Conservation (phyloP, 306 rosid genomes). For the Pueraria montana region DNA sequence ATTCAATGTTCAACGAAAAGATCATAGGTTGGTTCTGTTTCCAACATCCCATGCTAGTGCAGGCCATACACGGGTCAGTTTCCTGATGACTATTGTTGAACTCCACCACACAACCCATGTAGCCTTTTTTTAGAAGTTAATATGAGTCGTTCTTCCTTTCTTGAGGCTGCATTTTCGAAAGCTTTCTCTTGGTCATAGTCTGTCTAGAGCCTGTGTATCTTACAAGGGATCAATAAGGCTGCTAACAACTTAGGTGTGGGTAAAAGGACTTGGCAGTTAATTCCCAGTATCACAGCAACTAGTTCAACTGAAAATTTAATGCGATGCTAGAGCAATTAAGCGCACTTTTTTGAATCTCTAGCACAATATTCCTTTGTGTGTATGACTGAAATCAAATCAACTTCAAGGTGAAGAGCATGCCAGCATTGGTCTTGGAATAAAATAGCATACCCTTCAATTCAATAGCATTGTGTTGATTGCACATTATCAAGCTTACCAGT, state of each 20-base stretch:
- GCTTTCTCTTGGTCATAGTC: background rate
- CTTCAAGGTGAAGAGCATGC: slow-evolving; percentile 34
- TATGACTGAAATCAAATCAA: slow-evolving; percentile 5
- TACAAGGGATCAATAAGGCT: background rate
- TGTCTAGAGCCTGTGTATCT: background rate
- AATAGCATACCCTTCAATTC: slow-evolving; percentile 7
- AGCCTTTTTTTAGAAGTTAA: background rate
- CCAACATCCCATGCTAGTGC: slow-evolving; percentile 15
- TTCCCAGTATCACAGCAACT: slow-evolving; percentile 23
- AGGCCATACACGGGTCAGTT: background rate
- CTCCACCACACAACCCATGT: background rate
- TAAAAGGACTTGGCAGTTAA: background rate
- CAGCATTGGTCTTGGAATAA: slow-evolving; percentile 4
- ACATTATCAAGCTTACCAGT: slow-evolving; percentile 62
- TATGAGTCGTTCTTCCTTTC: background rate
- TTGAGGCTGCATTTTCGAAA: background rate
- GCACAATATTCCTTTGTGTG: background rate
- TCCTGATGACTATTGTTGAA: background rate
- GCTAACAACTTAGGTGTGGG: slow-evolving; percentile 2
- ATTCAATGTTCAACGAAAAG: background rate
- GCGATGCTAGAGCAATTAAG: slow-evolving; percentile 25
- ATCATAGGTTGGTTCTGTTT: background rate
- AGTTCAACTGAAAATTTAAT: slow-evolving; percentile 25
- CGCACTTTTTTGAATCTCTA: background rate
- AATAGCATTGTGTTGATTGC: slow-evolving; percentile 11